Percentiles rank a stretch among this genome's conserved stretches.
Evolutionary conservation across 1,139 yeast species (phyloP).

Genomic region (Wickerhamomyces sp.): DNA sequence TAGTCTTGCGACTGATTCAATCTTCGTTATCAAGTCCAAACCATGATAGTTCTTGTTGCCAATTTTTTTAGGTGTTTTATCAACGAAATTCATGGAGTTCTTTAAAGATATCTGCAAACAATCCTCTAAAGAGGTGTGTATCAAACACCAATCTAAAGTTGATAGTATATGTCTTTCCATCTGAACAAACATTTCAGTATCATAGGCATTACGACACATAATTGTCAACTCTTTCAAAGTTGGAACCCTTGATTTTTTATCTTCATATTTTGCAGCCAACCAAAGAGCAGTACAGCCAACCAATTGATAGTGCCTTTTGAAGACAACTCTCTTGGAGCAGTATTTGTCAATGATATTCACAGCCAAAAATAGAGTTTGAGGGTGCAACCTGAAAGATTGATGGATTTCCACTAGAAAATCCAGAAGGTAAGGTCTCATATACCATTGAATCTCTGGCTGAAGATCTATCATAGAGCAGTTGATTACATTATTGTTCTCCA

Average conservation of each 20-base stretch:
- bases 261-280: slow-evolving; percentile 93
- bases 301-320: slow-evolving; percentile 84
- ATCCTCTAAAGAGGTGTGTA: slow-evolving; percentile 44
- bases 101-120: slow-evolving; percentile 51
- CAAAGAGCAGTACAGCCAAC: slow-evolving; percentile 92
- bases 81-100: slow-evolving; percentile 21
- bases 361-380: slow-evolving; percentile 75
- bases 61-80: slow-evolving; percentile 20
- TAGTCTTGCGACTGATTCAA: slow-evolving; percentile 43
- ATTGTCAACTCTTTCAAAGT: slow-evolving; percentile 69
- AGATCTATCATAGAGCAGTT: slow-evolving; percentile 73
- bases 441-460: slow-evolving; percentile 93
- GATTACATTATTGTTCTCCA: slow-evolving; percentile 35
- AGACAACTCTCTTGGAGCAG: slow-evolving; percentile 87
- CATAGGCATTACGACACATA: slow-evolving; percentile 83
- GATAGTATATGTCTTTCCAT: slow-evolving; percentile 89
- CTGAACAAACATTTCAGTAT: slow-evolving; percentile 84
- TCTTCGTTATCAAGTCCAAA: slow-evolving; percentile 21
- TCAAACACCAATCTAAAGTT: slow-evolving; percentile 78
- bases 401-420: slow-evolving; percentile 84
- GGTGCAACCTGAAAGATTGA: slow-evolving; percentile 62
- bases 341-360: slow-evolving; percentile 84
- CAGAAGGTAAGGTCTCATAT: slow-evolving; percentile 82
- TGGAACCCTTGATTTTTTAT: slow-evolving; percentile 80
- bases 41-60: slow-evolving; percentile 21